Evolutionary conservation across 768 basidiomycete genomes (phyloP), one percentile per base, ranked within the genome.

Genomic region (Gloeostereum incarnatum): DNA sequence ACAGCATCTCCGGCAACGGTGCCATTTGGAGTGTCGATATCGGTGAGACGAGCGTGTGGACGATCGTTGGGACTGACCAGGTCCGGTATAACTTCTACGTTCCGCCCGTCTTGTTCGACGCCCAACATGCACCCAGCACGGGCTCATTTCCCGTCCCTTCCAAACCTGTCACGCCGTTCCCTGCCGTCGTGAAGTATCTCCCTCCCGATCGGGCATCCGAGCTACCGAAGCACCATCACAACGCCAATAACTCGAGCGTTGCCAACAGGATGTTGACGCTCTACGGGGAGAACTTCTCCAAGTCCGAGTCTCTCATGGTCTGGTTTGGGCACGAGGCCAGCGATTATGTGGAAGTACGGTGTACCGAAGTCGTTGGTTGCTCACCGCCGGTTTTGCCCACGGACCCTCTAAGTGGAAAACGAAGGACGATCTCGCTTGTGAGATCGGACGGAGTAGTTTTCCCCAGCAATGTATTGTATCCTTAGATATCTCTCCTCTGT

Each of bases 31-130:
- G 81, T 53, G 81, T 91, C 39, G 89, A 92, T 56, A 89, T 90
- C 41, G 89, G 89, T 44, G 89, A 92, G 65, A 89, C 88, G 21
- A 89, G 87, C 54, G 85, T 91, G 17, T 93, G 90, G 90, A 92
- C 90, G 3, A 88, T 92, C 47, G 87, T 91, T 44, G 88, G 90
- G 48, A 90, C 86, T 81, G 89, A 93, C 53, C 85, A 91, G 74
- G 75, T 90, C 38, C 81, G 90, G 44, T 91, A 92, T 63, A 90
- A 92, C 59, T 93, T 92, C 60, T 92, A 89, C 53, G 81, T 92
- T 9, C 90, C 90, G 22, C 85, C 86, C 1, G 73, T 81, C 18
- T 66, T 91, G 31, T 87, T 84, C 54, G 85, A 89, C 63, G 78
- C 78, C 49, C 84, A 82, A 56, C 78, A 77, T 45, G 71, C 75